Conservation (phyloP, 78 protist genomes). For the Dictyostelium discoideum region DNA sequence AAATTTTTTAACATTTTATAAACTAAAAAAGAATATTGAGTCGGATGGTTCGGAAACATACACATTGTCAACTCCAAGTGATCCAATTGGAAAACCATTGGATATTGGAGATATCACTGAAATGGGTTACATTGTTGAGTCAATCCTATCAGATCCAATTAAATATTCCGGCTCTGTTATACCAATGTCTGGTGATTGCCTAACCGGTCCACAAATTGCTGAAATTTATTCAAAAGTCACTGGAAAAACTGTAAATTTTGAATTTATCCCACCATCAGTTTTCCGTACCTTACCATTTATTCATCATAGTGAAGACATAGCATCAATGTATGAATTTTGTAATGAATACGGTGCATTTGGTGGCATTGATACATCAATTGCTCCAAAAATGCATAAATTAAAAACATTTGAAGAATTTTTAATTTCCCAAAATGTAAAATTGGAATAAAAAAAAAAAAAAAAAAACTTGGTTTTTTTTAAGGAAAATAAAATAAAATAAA, state of each 20-base stretch:
- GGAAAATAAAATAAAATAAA: no score
- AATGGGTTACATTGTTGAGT: conserved; percentile 1
- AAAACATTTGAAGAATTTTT: conserved; percentile 25
- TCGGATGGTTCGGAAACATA: not conserved
- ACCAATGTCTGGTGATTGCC: not conserved
- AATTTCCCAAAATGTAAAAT: not conserved
- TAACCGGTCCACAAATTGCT: not conserved
- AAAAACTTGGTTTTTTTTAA: no score
- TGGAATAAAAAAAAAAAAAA: not conserved
- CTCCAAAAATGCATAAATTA: not conserved
- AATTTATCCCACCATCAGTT: conserved; percentile 6
- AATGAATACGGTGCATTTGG: not conserved
- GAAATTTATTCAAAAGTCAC: not conserved
- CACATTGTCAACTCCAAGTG: not conserved
- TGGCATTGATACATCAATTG: not conserved
- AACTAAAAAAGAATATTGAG: not conserved
- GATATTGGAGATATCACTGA: conserved; percentile 5
- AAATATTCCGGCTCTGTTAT: not conserved
- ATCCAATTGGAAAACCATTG: not conserved
- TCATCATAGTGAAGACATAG: not conserved
- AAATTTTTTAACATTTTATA: not conserved
- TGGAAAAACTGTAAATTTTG: not conserved
- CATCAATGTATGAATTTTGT: not conserved
- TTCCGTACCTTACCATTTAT: not conserved
- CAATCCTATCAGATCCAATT: not conserved